These are phyloP conservation scores for Chenopodium formosanum DNA, from an alignment of 148 eudicot species.

Conservation along the genomic window DNA sequence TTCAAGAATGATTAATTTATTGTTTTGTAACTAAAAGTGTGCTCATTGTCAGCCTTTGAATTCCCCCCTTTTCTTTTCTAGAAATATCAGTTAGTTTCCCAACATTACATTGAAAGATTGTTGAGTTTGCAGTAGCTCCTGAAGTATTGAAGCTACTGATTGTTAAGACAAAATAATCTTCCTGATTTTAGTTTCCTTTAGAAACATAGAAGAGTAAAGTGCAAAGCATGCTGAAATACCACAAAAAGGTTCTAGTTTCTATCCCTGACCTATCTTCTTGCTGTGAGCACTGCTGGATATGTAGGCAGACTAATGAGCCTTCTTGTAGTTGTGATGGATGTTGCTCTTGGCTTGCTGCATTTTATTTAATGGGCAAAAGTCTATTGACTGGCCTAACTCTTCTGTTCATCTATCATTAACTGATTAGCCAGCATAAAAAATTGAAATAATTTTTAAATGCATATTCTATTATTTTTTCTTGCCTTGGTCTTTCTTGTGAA, in stretches of 20 bases:
- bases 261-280: too few species aligned
- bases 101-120: neutral
- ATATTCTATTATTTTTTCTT: too few species aligned
- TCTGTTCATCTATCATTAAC: neutral
- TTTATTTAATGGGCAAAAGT: neutral
- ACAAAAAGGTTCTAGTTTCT: too few species aligned
- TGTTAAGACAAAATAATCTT: too few species aligned
- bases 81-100: neutral
- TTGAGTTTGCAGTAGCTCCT: neutral
- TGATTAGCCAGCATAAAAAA: neutral
- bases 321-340: neutral
- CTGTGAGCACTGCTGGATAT: too few species aligned
- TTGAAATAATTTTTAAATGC: too few species aligned
- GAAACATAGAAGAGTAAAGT: neutral
- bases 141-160: neutral
- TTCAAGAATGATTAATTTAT: neutral
- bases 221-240: neutral
- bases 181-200: neutral
- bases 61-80: neutral
- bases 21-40: neutral
- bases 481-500: too few species aligned
- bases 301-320: neutral
- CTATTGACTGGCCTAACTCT: neutral
- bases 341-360: neutral
- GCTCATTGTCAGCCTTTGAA: neutral